Evolutionary conservation across 2,329 filamentous ascomycete species (phyloP).

Genomic region (Pseudogymnoascus sp.): DNA sequence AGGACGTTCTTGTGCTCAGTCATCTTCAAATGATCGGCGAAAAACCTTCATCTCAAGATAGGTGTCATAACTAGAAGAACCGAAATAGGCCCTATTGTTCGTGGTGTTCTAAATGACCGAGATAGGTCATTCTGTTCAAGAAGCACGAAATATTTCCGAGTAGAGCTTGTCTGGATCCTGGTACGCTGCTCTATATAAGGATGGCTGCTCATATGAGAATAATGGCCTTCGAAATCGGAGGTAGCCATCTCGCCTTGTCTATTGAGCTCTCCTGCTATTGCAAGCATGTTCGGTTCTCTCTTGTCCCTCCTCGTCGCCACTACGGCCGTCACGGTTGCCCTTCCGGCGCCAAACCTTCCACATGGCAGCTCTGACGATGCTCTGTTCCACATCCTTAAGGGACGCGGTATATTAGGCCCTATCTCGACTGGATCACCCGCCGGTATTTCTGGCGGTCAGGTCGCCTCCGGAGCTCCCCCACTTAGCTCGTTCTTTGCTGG

Average conservation of each 20-base stretch:
- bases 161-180: neutral
- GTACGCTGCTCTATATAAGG: neutral
- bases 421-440: conserved; percentile 21
- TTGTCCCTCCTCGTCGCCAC: neutral
- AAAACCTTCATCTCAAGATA: neutral
- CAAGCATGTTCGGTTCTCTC: conserved; percentile 10
- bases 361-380: neutral
- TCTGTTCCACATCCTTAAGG: conserved; percentile 2
- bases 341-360: neutral
- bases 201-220: neutral
- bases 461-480: conserved; percentile 18
- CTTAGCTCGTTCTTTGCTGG: conserved; percentile 24
- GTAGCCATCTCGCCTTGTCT: neutral
- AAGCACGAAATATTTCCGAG: neutral
- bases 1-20: neutral
- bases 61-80: neutral
- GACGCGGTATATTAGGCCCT: conserved; percentile 19
- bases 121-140: neutral
- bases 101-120: neutral
- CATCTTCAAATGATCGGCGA: neutral
- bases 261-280: neutral
- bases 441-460: conserved; percentile 21
- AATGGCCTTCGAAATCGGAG: neutral
- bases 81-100: neutral
- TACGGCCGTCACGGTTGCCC: neutral